A percentile compares a stretch with the other conserved stretches of the same genome.
phyloP scores from a whole-genome alignment of 2,329 filamentous ascomycete species.

The Cladosporium austrohemisphaericum region DNA sequence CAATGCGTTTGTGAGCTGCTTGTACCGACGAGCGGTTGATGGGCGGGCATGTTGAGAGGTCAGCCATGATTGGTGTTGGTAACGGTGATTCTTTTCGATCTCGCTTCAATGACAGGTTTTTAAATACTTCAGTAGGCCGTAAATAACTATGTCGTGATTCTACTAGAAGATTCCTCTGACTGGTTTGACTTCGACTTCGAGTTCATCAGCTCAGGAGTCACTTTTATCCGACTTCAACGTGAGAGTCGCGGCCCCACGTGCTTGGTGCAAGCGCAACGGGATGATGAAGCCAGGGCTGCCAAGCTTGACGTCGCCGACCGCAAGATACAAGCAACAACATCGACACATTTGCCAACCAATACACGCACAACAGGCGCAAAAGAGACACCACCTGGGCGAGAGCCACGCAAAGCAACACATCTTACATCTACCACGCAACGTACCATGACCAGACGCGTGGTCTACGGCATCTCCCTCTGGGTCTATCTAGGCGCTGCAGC shows the following conservation, averaged over 20 bases:
- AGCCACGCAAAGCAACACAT: not conserved
- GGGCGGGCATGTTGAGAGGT: constrained; percentile 50
- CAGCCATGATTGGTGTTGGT: constrained; percentile 39
- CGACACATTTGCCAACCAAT: not conserved
- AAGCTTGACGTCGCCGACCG: constrained; percentile 9
- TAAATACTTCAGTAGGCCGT: no score
- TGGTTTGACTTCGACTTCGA: not conserved
- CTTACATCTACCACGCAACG: not conserved
- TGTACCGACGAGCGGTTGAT: constrained; percentile 70
- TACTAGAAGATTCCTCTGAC: constrained; percentile 8
- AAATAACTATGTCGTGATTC: not conserved
- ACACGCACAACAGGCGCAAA: not conserved
- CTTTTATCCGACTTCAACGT: not conserved
- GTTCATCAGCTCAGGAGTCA: not conserved
- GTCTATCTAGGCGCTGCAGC: constrained; percentile 56
- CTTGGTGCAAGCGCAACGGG: not conserved
- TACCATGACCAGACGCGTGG: constrained; percentile 46
- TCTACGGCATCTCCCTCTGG: constrained; percentile 48
- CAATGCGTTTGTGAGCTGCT: constrained; percentile 69
- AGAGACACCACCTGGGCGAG: not conserved
- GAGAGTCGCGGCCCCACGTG: not conserved
- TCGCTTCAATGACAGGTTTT: no score
- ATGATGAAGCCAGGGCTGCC: not conserved
- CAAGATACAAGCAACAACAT: not conserved
- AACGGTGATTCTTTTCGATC: not conserved